A percentile compares a stretch with the other conserved stretches of the same genome.
Conservation (phyloP, 1,284 basidiomycete genomes). For the Termitomyces sp. region DNA sequence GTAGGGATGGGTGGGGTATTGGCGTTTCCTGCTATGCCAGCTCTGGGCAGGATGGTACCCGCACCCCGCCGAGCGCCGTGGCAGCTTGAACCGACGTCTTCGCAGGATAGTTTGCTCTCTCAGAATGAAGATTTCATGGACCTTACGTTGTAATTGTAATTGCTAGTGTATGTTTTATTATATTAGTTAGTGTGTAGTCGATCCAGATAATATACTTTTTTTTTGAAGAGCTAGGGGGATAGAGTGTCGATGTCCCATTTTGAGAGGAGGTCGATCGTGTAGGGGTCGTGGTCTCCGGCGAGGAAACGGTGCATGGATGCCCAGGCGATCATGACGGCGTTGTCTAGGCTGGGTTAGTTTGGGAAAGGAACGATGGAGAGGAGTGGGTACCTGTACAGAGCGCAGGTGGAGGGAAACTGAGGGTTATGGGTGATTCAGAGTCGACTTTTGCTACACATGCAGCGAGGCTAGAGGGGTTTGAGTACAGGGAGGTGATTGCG, state of each 20-base stretch:
- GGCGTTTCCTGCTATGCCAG: not conserved
- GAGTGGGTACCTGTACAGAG: constrained; percentile 74
- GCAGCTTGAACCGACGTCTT: constrained; percentile 10
- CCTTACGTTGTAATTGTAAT: constrained; percentile 3
- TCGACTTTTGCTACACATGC: constrained; percentile 13
- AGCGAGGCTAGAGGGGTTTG: constrained; percentile 11
- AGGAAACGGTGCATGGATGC: constrained; percentile 79
- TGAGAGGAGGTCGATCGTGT: constrained; percentile 49
- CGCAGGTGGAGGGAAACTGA: constrained; percentile 66
- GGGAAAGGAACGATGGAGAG: not conserved
- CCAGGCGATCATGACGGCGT: constrained; percentile 94
- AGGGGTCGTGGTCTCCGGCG: constrained; percentile 60
- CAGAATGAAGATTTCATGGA: constrained; percentile 10
- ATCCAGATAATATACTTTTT: not conserved
- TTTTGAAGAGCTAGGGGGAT: not conserved
- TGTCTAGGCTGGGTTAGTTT: constrained; percentile 50
- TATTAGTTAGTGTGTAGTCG: not conserved
- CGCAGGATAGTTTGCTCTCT: constrained; percentile 6
- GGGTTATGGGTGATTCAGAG: constrained; percentile 26
- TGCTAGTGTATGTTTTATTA: not conserved
- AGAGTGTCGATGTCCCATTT: constrained; percentile 73
- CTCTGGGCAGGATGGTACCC: not conserved
- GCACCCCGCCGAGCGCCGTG: not conserved
- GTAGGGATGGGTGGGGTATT: not conserved
- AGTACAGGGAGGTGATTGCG: not conserved